Percentiles rank a stretch among this genome's conserved stretches.
These are phyloP conservation scores for Phoenix dactylifera DNA, from an alignment of 176 grass and related monocot species.

Conservation along the genomic window DNA sequence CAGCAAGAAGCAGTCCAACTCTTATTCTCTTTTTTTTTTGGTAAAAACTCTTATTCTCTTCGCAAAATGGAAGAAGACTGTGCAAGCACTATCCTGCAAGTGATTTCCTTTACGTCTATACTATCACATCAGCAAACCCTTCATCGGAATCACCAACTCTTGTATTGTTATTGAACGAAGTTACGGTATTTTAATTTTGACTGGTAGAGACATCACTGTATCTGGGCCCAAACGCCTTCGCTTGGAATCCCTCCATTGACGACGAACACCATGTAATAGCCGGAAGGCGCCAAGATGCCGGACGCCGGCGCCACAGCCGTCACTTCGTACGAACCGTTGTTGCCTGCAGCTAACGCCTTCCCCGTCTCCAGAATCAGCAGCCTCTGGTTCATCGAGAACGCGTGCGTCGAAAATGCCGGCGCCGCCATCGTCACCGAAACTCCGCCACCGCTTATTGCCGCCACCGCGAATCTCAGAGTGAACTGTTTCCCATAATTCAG, in stretches of 20 bases:
- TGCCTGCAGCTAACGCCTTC: neutral
- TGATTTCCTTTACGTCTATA: too few relatives aligned
- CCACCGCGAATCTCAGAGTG: conserved; percentile 34
- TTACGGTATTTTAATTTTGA: too few relatives aligned
- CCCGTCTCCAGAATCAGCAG: conserved; percentile 34
- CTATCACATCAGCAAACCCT: too few relatives aligned
- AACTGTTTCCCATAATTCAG: conserved; percentile 31
- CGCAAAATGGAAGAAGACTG: too few relatives aligned
- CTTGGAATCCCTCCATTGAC: conserved; percentile 63
- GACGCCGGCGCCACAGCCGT: conserved; percentile 34
- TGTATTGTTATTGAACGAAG: too few relatives aligned
- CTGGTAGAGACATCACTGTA: conserved; percentile 23
- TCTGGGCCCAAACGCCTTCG: conserved; percentile 58
- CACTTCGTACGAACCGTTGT: conserved; percentile 8
- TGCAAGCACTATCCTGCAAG: too few relatives aligned
- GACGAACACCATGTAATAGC: conserved; percentile 81
- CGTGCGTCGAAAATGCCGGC: conserved; percentile 78
- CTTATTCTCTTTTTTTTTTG: too few relatives aligned
- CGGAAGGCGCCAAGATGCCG: conserved; percentile 44
- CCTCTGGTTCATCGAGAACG: conserved; percentile 81
- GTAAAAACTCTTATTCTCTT: too few relatives aligned
- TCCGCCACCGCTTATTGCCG: neutral
- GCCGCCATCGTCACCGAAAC: conserved; percentile 50
- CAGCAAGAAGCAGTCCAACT: too few relatives aligned
- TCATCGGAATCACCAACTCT: too few relatives aligned